These are phyloP conservation scores for Candida glucosophila DNA, from an alignment of 1,139 yeast species.

Conservation along the genomic window DNA sequence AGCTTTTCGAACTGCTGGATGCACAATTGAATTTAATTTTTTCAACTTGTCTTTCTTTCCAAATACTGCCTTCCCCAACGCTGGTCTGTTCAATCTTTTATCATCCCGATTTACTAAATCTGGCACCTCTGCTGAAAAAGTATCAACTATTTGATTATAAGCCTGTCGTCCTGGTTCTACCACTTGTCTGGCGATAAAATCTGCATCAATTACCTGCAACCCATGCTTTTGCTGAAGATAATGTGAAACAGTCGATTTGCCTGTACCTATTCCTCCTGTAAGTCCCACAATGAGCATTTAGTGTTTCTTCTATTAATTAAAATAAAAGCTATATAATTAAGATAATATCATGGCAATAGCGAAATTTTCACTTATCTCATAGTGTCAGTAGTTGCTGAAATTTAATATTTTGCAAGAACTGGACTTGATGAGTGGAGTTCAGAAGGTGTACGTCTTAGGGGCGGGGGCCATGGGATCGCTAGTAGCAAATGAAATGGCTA, in stretches of 20 bases:
- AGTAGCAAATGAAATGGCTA: constrained; percentile 29
- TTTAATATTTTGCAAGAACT: no score
- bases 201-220: constrained; percentile 78
- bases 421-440: constrained; percentile 8
- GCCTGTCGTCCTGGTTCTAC: constrained; percentile 76
- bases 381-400: no score
- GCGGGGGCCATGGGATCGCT: constrained; percentile 38
- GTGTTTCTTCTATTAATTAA: no score
- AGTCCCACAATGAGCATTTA: constrained; percentile 85
- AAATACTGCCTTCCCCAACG: constrained; percentile 73
- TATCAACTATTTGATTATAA: constrained; percentile 51
- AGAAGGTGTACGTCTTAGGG: constrained; percentile 30
- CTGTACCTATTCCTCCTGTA: constrained; percentile 95
- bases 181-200: constrained; percentile 77
- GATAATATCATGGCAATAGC: no score
- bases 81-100: constrained; percentile 55
- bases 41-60: constrained; percentile 48
- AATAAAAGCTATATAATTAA: no score
- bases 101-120: constrained; percentile 48
- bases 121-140: constrained; percentile 50
- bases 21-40: constrained; percentile 67
- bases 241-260: constrained; percentile 84
- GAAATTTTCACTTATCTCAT: no score
- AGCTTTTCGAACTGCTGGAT: constrained; percentile 76
- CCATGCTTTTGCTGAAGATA: constrained; percentile 44